phyloP scores from a whole-genome alignment of 2,329 filamentous ascomycete species.

The Hortaea sp. region DNA sequence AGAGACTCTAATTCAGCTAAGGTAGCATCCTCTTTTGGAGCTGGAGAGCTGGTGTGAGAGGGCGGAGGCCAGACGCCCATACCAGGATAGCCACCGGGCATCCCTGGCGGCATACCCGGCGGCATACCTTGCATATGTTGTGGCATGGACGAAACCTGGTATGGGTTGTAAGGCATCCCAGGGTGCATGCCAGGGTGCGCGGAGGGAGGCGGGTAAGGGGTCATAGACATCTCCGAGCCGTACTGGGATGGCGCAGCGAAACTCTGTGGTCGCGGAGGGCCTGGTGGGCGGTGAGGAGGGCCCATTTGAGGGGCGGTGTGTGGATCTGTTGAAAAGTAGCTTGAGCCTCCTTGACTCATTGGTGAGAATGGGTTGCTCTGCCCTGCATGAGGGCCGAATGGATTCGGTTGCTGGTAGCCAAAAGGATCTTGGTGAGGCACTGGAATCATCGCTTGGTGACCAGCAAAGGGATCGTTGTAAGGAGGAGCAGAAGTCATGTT shows the following conservation, averaged over 20 bases:
- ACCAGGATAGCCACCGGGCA: background rate
- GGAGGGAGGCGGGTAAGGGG: slow-evolving; percentile 11
- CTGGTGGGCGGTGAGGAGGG: slow-evolving; percentile 14
- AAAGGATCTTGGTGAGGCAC: slow-evolving; percentile 26
- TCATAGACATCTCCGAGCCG: slow-evolving; percentile 18
- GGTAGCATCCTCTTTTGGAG: slow-evolving; percentile 7
- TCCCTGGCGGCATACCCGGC: background rate
- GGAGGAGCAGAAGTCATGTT: slow-evolving; percentile 14
- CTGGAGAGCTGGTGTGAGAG: slow-evolving; percentile 9
- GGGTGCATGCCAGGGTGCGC: slow-evolving; percentile 5
- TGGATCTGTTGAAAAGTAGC: slow-evolving; percentile 28
- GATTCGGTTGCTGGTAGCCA: slow-evolving; percentile 27
- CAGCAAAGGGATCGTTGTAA: slow-evolving; percentile 16
- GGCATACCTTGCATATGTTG: background rate
- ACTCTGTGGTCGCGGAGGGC: slow-evolving; percentile 18
- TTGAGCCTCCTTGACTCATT: slow-evolving; percentile 13
- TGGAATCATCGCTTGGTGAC: slow-evolving; percentile 18
- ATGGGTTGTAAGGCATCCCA: background rate
- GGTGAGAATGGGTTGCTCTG: slow-evolving; percentile 24
- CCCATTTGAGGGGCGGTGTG: slow-evolving; percentile 8
- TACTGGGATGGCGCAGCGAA: slow-evolving; percentile 20
- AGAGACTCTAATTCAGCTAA: slow-evolving; percentile 22
- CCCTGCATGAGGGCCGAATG: slow-evolving; percentile 25
- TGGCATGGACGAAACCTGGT: background rate
- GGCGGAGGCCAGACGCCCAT: slow-evolving; percentile 13